These are phyloP conservation scores for Miscanthus lutarioriparius DNA, from an alignment of 176 grass and related monocot species.

Conservation along the genomic window DNA sequence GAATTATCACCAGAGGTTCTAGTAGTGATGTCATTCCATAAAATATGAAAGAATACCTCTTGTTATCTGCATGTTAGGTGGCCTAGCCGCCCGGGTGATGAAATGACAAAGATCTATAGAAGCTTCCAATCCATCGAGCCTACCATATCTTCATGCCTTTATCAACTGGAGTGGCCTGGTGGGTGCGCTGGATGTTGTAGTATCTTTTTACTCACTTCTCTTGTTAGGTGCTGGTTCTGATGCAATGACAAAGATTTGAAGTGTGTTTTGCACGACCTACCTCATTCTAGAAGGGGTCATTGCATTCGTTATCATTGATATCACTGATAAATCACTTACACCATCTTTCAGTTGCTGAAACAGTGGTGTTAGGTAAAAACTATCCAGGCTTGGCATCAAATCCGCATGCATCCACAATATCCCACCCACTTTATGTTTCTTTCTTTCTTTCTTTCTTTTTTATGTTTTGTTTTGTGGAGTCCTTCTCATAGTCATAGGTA, in stretches of 20 bases:
- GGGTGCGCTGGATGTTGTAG: slow-evolving; percentile 43
- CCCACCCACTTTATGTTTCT: slow-evolving; percentile 38
- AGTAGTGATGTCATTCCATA: slow-evolving; percentile 23
- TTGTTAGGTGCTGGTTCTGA: slow-evolving; percentile 49
- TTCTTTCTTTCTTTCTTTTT: background rate
- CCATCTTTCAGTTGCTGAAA: slow-evolving; percentile 49
- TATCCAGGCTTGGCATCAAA: slow-evolving; percentile 50
- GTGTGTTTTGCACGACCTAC: slow-evolving; percentile 43
- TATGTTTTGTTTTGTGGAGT: slow-evolving; percentile 19
- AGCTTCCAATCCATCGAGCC: slow-evolving; percentile 46
- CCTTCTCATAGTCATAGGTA: slow-evolving; percentile 26
- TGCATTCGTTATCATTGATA: slow-evolving; percentile 46
- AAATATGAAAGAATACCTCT: slow-evolving; percentile 24
- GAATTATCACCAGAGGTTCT: slow-evolving; percentile 28
- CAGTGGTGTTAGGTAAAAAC: slow-evolving; percentile 63
- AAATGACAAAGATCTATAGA: slow-evolving; percentile 52
- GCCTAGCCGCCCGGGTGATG: slow-evolving; percentile 24
- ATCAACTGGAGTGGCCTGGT: slow-evolving; percentile 40
- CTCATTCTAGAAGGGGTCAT: slow-evolving; percentile 55
- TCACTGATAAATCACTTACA: slow-evolving; percentile 44
- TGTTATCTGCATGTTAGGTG: slow-evolving; percentile 65
- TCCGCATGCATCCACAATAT: slow-evolving; percentile 47
- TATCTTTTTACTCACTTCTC: slow-evolving; percentile 45
- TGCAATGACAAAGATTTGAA: slow-evolving; percentile 47
- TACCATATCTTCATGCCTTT: slow-evolving; percentile 39